Evolutionary conservation across 139 green algal genomes (phyloP), one percentile per base, ranked within the genome.

Genomic region (Chlamydomonas sp.): DNA sequence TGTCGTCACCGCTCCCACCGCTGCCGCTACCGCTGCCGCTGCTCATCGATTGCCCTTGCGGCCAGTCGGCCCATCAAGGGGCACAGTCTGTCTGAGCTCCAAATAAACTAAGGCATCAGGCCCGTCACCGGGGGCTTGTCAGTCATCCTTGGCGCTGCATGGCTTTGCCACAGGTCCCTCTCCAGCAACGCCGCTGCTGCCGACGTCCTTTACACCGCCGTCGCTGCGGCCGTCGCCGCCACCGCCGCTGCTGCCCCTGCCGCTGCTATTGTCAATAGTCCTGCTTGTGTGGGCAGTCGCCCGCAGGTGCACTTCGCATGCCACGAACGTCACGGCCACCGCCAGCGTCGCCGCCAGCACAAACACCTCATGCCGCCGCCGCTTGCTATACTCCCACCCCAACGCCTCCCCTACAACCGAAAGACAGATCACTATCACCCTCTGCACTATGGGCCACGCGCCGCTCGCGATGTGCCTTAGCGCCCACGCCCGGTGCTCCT

Each of bases 381-480:
- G 1, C 7, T 68, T 16, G 63, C 5, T 49, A 5, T 49, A 78
- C 4, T 18, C 15, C 57, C 58, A 15, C 15, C 59, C 15, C 2
- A 17, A 3, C 57, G 8, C 80, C 0, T 8, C 4, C 17, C 67
- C 80, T 17, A 3, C 16, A 17, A 15, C 4, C 67, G 57, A 12
- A 15, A 78, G 1, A 7, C 12, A 16, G 6, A 68, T 16, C 17
- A 85, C n/a, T 2, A 78, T 16, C 67, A 85, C 16, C 9, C 80
- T 67, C 80, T 85, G 80, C 57, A 85, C 66, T 5, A 85, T 77
- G 4, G 78, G 67, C 80, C 80, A 85, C 16, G 17, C 80, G 57
- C 80, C 80, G 4, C 67, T 68, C 1, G 80, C 80, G 9, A 85
- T 20, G 58, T 85, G 80, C 0, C 80, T 67, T 9, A 85, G 1